Evolutionary conservation across 2,329 filamentous ascomycete species (phyloP), one percentile per base, ranked within the genome.

Genomic region (Fusarium bulbicola): DNA sequence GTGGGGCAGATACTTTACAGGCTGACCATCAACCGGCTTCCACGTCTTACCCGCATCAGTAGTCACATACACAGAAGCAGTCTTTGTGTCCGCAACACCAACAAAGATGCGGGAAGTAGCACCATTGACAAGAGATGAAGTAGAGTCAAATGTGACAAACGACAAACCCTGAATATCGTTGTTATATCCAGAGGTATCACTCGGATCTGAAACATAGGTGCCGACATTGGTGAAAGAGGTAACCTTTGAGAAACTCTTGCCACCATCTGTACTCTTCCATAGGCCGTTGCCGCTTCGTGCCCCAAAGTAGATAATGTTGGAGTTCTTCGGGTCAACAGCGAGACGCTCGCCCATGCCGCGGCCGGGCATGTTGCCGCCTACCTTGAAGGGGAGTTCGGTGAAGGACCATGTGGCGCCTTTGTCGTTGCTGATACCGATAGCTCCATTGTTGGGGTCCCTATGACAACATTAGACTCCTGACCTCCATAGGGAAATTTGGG

Each of bases 291-390:
- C 88, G 66, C 86, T 89, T 47, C 88, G 84, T 4, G 88, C 87
- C 6, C 88, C 89, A 63, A 90, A 89, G 76, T 88, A 90, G 30
- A 90, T 75, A 65, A 90, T 86, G 34, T 87, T 84, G 42, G 87
- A 85, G 73, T 88, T 87, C 50, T 86, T 84, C 5, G 88, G 88
- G 74, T 90, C 88, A 14, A 90, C 84, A 6, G 87, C 88, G 10
- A 90, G 84, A 20, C 88, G 84, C 76, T 90, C 89, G 21, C 89
- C 89, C 79, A 86, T 86, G 13, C 89, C 89, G 34, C 89, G 85
- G 5, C 89, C 89, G 13, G 88, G 88, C 87, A 90, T 90, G 76
- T 90, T 90, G 1, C 88, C 88, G 13, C 88, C 88, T 50, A 89
- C 86, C 76, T 90, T 90, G 82, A 90, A 90, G 6, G 86, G 83